Evolutionary conservation across 345 rosid species (phyloP).

Genomic region (Abelmoschus esculentus): DNA sequence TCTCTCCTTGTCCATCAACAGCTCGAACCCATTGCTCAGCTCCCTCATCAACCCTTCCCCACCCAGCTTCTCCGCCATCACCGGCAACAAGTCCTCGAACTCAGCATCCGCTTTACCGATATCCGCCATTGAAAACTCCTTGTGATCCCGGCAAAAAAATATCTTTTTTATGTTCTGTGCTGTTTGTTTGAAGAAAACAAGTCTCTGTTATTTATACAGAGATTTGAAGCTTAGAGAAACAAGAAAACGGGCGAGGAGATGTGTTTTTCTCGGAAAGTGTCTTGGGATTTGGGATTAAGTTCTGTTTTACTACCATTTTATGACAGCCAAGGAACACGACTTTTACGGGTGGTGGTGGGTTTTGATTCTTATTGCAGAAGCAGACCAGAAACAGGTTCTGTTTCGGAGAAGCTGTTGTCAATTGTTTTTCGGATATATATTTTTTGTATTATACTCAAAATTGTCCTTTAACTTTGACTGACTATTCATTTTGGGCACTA

Average conservation of each 20-base stretch:
- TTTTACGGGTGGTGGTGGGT: constrained; percentile 14
- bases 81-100: constrained; percentile 44
- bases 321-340: constrained; percentile 16
- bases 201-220: background rate
- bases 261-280: constrained; percentile 25
- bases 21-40: constrained; percentile 43
- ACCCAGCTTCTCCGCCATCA: constrained; percentile 48
- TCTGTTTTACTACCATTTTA: too few species aligned
- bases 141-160: background rate
- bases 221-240: background rate
- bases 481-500: too few species aligned
- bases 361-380: constrained; percentile 7
- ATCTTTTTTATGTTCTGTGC: background rate
- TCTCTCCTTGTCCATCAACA: constrained; percentile 40
- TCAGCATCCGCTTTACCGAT: constrained; percentile 15
- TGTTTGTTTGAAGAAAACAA: background rate
- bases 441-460: too few species aligned
- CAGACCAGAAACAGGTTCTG: background rate
- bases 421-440: too few species aligned
- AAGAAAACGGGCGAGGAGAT: background rate
- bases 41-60: constrained; percentile 45
- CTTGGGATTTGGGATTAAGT: background rate
- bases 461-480: too few species aligned
- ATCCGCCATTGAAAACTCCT: constrained; percentile 10
- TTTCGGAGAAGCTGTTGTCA: constrained; percentile 3